Evolutionary conservation across 441 rosid species (phyloP), one percentile per base, ranked within the genome.

Genomic region (Flueggea neowawraea): DNA sequence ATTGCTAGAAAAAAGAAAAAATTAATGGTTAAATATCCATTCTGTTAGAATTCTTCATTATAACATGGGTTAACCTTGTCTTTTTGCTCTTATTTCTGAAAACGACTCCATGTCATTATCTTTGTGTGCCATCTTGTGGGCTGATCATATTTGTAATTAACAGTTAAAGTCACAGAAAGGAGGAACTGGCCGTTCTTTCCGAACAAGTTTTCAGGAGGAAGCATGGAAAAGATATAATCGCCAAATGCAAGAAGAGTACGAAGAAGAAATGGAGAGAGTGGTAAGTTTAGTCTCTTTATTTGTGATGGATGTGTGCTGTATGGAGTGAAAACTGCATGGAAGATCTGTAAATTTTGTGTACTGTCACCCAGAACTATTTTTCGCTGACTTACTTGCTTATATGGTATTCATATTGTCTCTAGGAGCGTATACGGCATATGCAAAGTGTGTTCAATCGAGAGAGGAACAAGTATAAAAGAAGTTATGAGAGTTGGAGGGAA

Each of bases 361-460:
- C 6, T 5, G 9, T 36, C 9, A 36, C 7, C 41, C 41, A 8
- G 9, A 36, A 36, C 41, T 36, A 36, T 11, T 50, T 60, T 41
- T 10, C 13, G 43, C 15, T 51, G 22, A 22, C 52, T 52, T 55
- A 17, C 4, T 36, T 32, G 32, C 12, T 22, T 60, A 45, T 51
- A 5, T 28, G 1, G n/a, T 55, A 16, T 36, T 58, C 1, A 36
- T 36, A 8, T 22, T 56, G 16, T 72, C 73, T 74, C 6, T 70
- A 94, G 97, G 97, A 95, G 75, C 89, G 99, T 52, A 89, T 95
- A 67, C 87, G 89, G 73, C 97, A 92, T 11, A 95, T 91, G 99
- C 97, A 91, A 75, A 89, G 90, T 61, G 97, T 88, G 66, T 95
- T 94, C 71, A 91, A 95, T 71, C 81, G 96, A 65, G 97, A 86